Evolutionary conservation across 176 grass and related monocot species (phyloP), one percentile per base, ranked within the genome.

Genomic region (Oryza australiensis): DNA sequence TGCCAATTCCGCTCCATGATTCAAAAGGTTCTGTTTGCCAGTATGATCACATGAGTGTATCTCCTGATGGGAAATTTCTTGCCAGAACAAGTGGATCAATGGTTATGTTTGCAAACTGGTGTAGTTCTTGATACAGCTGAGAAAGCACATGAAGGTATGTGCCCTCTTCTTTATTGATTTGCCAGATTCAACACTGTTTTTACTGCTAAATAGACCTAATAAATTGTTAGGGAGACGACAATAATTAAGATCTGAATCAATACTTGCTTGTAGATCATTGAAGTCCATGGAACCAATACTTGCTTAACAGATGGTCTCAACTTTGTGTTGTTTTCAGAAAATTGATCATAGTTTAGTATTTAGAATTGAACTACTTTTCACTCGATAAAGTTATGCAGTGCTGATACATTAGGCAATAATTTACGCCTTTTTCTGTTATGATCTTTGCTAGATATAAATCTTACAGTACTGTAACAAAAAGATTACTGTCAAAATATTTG

Each of bases 101-200:
- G 96, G 96, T 74, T 99, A 83, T 88, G 73, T 78, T 68, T 74
- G 34, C 87, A 95, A 91, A 99, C 87, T 74, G 91, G 87, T 41
- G 86, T 6, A 28, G 96, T 98, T 71, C 89, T 98, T 80, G 93
- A 98, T 93, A 91, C 91, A 82, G 96, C 89, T 30, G 93, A 92
- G 42, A 91, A 88, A 86, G 93, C 90, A 77, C 96, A 98, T 78
- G 92, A 98, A 91, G 91, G 96, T 98, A 84, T 62, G 85, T 86
- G 12, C 70, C 68, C 7, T 83, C 63, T 63, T 80, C 12, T 60
- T 60, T 60, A 22, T 60, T 60, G 55, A 60, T 60, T 49, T 49
- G 15, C 15, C 46, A 49, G 46, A 49, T 49, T 24, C 3, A 22
- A 24, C 55, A 23, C 55, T 60, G 55, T 23, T 60, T 60, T 23